Evolutionary conservation across 805 yeast species (phyloP).

Genomic region (Dipodascus geniculatus): DNA sequence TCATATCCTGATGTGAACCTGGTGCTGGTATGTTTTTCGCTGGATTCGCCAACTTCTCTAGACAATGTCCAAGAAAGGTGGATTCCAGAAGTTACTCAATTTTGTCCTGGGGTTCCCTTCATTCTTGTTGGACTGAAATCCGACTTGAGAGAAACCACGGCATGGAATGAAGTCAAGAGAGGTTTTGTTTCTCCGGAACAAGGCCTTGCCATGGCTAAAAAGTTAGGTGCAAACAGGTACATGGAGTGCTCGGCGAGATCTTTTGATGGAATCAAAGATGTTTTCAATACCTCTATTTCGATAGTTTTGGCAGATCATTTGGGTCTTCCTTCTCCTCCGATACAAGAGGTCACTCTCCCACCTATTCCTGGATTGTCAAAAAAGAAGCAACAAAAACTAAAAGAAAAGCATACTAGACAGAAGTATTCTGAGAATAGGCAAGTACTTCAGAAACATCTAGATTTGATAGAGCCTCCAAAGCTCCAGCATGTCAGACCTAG

Average conservation of each 20-base stretch:
- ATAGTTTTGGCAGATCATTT: constrained; percentile 17
- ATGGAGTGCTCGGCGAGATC: constrained; percentile 69
- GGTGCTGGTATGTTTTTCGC: constrained; percentile 62
- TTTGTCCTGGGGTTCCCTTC: constrained; percentile 71
- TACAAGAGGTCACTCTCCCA: background rate
- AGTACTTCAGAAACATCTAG: background rate
- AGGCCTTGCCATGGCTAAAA: constrained; percentile 42
- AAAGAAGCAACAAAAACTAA: background rate
- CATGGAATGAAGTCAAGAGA: constrained; percentile 9
- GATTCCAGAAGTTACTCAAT: constrained; percentile 78
- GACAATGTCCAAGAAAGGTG: constrained; percentile 69
- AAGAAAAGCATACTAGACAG: background rate
- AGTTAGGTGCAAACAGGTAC: constrained; percentile 59
- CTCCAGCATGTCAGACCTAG: background rate
- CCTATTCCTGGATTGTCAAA: background rate
- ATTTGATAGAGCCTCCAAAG: background rate
- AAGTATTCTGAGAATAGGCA: background rate
- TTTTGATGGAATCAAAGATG: constrained; percentile 46
- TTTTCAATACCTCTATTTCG: constrained; percentile 51
- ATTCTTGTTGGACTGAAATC: constrained; percentile 74
- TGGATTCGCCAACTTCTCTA: constrained; percentile 50
- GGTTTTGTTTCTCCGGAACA: constrained; percentile 25
- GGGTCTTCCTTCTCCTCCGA: background rate
- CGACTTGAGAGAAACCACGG: constrained; percentile 36
- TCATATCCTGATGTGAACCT: constrained; percentile 72